These are phyloP conservation scores for Geum urbanum DNA, from an alignment of 306 rosid species.

Conservation along the genomic window DNA sequence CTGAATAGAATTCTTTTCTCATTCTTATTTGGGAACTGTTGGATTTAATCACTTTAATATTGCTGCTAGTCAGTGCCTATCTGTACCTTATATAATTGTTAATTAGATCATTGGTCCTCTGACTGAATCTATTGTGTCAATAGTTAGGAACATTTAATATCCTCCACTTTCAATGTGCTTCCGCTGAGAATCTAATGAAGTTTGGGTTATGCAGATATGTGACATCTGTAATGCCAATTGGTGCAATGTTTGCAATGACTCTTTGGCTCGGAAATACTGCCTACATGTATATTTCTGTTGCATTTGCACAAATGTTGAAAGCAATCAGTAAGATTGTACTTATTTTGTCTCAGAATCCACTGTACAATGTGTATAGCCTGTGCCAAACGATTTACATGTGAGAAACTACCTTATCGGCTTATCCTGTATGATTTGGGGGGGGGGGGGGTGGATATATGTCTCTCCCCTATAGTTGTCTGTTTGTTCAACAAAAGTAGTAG, in stretches of 20 bases:
- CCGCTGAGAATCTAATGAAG: constrained; percentile 24
- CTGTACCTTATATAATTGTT: background rate
- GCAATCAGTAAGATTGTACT: constrained; percentile 78
- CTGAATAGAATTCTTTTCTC: background rate
- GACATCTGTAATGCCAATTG: constrained; percentile 89
- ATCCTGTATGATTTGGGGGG: constrained; percentile 17
- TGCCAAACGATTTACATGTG: constrained; percentile 16
- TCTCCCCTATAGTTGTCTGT: too few species aligned
- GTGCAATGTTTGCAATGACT: constrained; percentile 98
- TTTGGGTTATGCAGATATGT: constrained; percentile 61
- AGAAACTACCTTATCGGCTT: constrained; percentile 16
- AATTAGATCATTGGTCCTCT: background rate
- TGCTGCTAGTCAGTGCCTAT: constrained; percentile 9
- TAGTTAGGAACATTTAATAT: background rate
- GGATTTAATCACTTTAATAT: background rate
- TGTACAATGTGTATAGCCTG: constrained; percentile 20
- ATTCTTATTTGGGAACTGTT: background rate
- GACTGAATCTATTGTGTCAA: background rate
- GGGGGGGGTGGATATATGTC: too few species aligned
- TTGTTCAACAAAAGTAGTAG: background rate
- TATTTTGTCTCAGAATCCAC: constrained; percentile 7
- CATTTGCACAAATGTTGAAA: constrained; percentile 98
- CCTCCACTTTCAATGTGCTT: constrained; percentile 15
- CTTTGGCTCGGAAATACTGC: constrained; percentile 99
- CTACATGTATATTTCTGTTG: constrained; percentile 91